Conservation (phyloP, 371 early-diverging fungal species). For the Mucor mucedo region DNA sequence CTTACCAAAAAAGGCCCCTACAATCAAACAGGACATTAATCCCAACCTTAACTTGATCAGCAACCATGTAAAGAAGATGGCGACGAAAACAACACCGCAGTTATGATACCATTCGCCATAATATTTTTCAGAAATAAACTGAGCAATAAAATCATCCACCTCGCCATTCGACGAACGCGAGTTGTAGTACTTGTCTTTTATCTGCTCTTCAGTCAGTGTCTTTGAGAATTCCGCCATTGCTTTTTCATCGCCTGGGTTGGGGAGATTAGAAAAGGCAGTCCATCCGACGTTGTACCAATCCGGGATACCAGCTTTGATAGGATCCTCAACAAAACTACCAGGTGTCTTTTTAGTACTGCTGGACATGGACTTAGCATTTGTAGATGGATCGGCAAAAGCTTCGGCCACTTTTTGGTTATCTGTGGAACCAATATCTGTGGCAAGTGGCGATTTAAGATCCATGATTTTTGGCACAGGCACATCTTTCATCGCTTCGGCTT, state of each 20-base stretch:
- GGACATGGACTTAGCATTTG: neutral
- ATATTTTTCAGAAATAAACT: conserved; percentile 43
- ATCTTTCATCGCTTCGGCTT: conserved; percentile 14
- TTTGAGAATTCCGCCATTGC: conserved; percentile 30
- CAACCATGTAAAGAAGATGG: conserved; percentile 48
- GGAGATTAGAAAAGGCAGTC: conserved; percentile 47
- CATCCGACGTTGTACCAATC: conserved; percentile 44
- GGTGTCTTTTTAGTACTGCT: conserved; percentile 9
- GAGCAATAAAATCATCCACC: conserved; percentile 37
- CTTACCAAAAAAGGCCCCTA: conserved; percentile 44
- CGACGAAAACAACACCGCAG: conserved; percentile 36
- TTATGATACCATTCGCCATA: conserved; percentile 57
- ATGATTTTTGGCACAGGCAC: neutral
- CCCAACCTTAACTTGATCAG: conserved; percentile 41
- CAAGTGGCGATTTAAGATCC: neutral
- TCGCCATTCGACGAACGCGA: conserved; percentile 29
- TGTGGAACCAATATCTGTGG: conserved; percentile 7
- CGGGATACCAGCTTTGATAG: conserved; percentile 21
- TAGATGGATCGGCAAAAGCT: neutral
- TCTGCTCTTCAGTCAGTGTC: conserved; percentile 25
- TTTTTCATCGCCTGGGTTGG: conserved; percentile 52
- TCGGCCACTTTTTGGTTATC: conserved; percentile 9
- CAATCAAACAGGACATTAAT: conserved; percentile 42
- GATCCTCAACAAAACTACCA: conserved; percentile 15
- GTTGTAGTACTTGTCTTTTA: conserved; percentile 28